Evolutionary conservation across 2,329 filamentous ascomycete species (phyloP).

Genomic region (Epichloe elymi): DNA sequence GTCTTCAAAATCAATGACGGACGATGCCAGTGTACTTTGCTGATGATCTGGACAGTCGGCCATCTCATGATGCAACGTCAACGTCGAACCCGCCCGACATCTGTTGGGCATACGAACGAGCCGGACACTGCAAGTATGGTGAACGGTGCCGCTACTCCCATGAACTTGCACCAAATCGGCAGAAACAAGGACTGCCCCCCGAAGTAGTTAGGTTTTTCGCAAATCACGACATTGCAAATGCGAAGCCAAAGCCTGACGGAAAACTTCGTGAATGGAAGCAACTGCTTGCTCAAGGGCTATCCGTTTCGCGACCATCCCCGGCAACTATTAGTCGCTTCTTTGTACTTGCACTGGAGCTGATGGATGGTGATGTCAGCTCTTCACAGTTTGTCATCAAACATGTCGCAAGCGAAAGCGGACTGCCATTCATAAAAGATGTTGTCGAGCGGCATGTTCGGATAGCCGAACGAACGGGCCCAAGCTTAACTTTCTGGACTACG

Average conservation of each 20-base stretch:
- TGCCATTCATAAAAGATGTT: slow-evolving; percentile 15
- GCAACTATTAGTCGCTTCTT: slow-evolving; percentile 8
- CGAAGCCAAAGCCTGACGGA: slow-evolving; percentile 4
- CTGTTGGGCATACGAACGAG: not conserved
- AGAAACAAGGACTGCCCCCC: not conserved
- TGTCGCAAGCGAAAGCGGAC: slow-evolving; percentile 16
- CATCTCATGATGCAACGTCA: not conserved
- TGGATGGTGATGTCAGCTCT: slow-evolving; percentile 10
- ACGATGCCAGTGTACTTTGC: not conserved
- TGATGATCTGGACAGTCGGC: not conserved
- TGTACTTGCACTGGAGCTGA: slow-evolving; percentile 9
- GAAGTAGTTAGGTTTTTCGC: not conserved
- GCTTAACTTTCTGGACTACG: slow-evolving; percentile 12
- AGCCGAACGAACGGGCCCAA: not conserved
- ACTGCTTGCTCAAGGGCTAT: slow-evolving; percentile 2
- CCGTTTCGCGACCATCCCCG: not conserved
- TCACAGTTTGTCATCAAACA: slow-evolving; percentile 10
- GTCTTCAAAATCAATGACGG: not conserved
- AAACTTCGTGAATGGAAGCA: slow-evolving; percentile 11
- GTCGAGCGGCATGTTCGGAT: slow-evolving; percentile 13
- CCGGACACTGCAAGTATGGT: slow-evolving; percentile 7
- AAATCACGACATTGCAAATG: not conserved
- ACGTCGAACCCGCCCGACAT: not conserved
- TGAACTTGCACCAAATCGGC: not conserved
- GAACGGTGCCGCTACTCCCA: slow-evolving; percentile 7